A percentile compares a stretch with the other conserved stretches of the same genome.
Evolutionary conservation across 768 basidiomycete genomes (phyloP).

Genomic region (Rhodotorula graminis): DNA sequence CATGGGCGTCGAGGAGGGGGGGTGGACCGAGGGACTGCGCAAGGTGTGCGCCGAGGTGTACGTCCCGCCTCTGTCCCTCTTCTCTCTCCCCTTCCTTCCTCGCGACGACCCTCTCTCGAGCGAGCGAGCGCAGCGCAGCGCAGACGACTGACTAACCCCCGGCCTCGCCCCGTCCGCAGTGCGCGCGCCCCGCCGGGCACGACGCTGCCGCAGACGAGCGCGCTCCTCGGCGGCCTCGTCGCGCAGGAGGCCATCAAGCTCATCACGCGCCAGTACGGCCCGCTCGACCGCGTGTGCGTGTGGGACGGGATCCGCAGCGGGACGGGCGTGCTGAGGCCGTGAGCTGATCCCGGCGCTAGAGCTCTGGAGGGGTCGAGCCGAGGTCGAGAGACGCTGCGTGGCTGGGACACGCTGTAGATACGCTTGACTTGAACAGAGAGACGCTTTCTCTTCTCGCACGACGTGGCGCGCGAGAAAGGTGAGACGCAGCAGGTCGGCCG

Average conservation of each 20-base stretch:
- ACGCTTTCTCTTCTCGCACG: too few relatives aligned
- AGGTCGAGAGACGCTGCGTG: too few relatives aligned
- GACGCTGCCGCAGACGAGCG: constrained; percentile 88
- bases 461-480: too few relatives aligned
- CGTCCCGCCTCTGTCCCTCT: constrained; percentile 5
- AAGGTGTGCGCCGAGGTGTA: constrained; percentile 41
- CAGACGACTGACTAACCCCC: background rate
- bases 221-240: constrained; percentile 85
- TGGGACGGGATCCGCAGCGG: constrained; percentile 62
- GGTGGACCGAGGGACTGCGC: constrained; percentile 51
- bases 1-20: constrained; percentile 44
- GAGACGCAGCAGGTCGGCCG: too few relatives aligned
- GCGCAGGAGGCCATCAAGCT: constrained; percentile 97
- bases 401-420: too few relatives aligned
- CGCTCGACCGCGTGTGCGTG: constrained; percentile 73
- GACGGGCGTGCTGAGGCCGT: constrained; percentile 34
- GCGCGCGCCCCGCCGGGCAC: constrained; percentile 66
- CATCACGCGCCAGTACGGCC: constrained; percentile 91
- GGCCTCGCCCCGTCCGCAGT: constrained; percentile 50
- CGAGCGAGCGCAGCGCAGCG: too few relatives aligned
- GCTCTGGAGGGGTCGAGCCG: too few relatives aligned
- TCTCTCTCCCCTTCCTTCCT: background rate
- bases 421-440: too few relatives aligned
- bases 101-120: too few relatives aligned
- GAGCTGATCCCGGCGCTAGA: too few relatives aligned